These are phyloP conservation scores for Periglandula ipomoeae DNA, from an alignment of 2,329 filamentous ascomycete species.

Conservation along the genomic window DNA sequence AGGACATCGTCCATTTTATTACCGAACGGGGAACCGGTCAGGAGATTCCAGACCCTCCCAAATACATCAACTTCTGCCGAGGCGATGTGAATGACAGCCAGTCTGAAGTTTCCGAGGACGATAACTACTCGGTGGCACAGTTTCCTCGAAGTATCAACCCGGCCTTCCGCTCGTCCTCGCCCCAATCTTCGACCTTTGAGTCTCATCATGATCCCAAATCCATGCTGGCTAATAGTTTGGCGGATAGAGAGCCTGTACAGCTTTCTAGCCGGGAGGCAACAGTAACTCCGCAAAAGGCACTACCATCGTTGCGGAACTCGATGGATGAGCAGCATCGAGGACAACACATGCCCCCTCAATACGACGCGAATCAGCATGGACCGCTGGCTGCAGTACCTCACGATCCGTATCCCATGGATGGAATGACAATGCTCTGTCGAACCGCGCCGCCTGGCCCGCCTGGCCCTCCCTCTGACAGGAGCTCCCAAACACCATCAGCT, in stretches of 20 bases:
- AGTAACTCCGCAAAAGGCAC: constrained; percentile 38
- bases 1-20: constrained; percentile 86
- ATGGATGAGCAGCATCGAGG: constrained; percentile 13
- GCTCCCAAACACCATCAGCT: constrained; percentile 44
- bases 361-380: constrained; percentile 45
- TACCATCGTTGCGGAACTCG: constrained; percentile 10
- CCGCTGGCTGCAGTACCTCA: constrained; percentile 67
- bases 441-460: constrained; percentile 55
- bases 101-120: constrained; percentile 79
- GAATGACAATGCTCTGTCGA: constrained; percentile 95
- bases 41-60: constrained; percentile 93
- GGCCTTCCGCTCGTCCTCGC: constrained; percentile 89
- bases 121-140: constrained; percentile 87
- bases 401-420: constrained; percentile 88
- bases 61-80: constrained; percentile 97
- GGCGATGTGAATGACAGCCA: constrained; percentile 73
- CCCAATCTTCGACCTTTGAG: constrained; percentile 85
- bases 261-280: constrained; percentile 41
- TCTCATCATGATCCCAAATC: constrained; percentile 85
- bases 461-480: constrained; percentile 49
- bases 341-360: constrained; percentile 17
- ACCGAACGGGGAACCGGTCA: constrained; percentile 83
- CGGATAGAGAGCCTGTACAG: constrained; percentile 41
- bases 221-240: constrained; percentile 59
- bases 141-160: constrained; percentile 94